Conservation (phyloP, 495 filamentous ascomycete genomes). For the Neurospora sp. region DNA sequence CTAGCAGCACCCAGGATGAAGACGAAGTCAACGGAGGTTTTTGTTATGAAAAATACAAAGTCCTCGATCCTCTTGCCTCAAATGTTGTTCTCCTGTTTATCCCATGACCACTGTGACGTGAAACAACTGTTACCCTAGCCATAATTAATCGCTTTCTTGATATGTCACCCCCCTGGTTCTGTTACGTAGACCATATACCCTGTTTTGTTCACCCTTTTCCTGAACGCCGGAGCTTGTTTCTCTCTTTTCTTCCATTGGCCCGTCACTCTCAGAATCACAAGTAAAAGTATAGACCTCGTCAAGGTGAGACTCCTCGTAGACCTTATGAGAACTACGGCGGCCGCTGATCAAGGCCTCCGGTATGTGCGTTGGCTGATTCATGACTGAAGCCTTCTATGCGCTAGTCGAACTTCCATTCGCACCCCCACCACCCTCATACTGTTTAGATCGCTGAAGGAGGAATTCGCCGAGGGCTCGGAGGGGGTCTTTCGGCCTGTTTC, state of each 20-base stretch:
- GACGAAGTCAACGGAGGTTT: background rate
- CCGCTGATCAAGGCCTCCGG: background rate
- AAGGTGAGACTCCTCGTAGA: background rate
- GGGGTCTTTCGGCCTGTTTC: slow-evolving; percentile 63
- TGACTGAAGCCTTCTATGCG: background rate
- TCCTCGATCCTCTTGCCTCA: background rate
- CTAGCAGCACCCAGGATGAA: background rate
- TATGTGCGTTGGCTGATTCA: background rate
- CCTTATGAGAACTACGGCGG: background rate
- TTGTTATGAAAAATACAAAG: background rate
- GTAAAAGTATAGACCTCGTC: background rate
- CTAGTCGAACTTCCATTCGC: background rate
- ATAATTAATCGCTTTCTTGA: background rate
- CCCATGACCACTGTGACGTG: background rate
- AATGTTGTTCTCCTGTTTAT: background rate
- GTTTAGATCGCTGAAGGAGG: slow-evolving; percentile 69
- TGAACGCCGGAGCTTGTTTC: background rate
- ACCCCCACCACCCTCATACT: slow-evolving; percentile 42
- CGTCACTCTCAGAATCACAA: background rate
- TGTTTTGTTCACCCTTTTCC: background rate
- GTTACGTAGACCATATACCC: background rate
- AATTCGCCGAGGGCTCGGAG: slow-evolving; percentile 79
- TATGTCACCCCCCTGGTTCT: background rate
- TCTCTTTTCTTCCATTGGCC: background rate
- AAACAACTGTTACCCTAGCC: background rate